Percentiles rank a stretch among this genome's conserved stretches.
These are phyloP conservation scores for Aphanomyces astaci DNA, from an alignment of 352 stramenopile species.

Conservation along the genomic window DNA sequence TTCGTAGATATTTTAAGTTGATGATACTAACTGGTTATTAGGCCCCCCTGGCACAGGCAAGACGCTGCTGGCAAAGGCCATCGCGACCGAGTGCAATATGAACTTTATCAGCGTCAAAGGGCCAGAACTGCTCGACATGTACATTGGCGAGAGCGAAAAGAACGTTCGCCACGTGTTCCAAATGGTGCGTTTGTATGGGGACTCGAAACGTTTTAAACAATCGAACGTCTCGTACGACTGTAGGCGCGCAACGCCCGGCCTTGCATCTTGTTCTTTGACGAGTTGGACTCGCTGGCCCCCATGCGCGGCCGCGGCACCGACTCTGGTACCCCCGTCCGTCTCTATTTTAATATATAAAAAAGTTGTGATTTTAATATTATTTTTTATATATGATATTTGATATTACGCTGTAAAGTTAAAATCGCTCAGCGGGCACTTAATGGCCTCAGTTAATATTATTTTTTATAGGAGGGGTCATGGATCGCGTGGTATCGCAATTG, in stretches of 20 bases:
- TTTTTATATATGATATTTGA: too few species aligned
- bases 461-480: slow-evolving; percentile 81
- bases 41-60: slow-evolving; percentile 87
- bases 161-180: slow-evolving; percentile 94
- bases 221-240: too few species aligned
- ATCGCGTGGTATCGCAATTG: slow-evolving; percentile 94
- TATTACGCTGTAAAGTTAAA: too few species aligned
- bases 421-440: too few species aligned
- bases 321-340: slow-evolving; percentile 42
- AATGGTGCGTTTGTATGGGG: slow-evolving; percentile 31
- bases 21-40: too few species aligned
- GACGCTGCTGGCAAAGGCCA: slow-evolving; percentile 92
- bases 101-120: slow-evolving; percentile 96
- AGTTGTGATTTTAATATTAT: too few species aligned
- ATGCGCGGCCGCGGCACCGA: slow-evolving; percentile 85
- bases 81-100: slow-evolving; percentile 93
- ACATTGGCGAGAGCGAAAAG: slow-evolving; percentile 96
- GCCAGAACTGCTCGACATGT: slow-evolving; percentile 95
- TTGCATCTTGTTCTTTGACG: slow-evolving; percentile 92
- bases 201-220: too few species aligned
- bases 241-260: slow-evolving; percentile 62
- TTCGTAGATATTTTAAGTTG: too few species aligned
- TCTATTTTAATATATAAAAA: too few species aligned
- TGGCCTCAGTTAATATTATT: too few species aligned
- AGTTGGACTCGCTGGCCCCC: slow-evolving; percentile 85